These are phyloP conservation scores for Trichoderma reesei DNA, from an alignment of 495 filamentous ascomycete genomes.

Conservation along the genomic window DNA sequence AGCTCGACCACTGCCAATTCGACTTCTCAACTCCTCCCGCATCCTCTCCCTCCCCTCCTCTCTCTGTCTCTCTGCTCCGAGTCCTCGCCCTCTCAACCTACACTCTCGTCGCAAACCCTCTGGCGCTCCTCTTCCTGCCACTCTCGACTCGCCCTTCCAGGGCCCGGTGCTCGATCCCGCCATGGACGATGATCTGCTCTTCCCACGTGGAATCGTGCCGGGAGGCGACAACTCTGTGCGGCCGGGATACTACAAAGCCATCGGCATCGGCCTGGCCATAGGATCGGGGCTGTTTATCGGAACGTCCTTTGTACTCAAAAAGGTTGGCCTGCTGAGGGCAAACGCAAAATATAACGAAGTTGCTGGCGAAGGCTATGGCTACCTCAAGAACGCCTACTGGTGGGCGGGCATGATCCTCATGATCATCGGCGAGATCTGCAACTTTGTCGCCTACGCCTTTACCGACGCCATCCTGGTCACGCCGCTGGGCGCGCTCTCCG, in stretches of 20 bases:
- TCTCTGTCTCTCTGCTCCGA: too few species aligned
- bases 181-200: conserved; percentile 4
- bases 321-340: conserved; percentile 78
- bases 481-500: conserved; percentile 85
- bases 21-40: background rate
- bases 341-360: conserved; percentile 96
- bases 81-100: too few species aligned
- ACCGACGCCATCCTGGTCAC: conserved; percentile 96
- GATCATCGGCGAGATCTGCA: conserved; percentile 94
- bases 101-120: too few species aligned
- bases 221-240: conserved; percentile 19
- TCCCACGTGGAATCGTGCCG: conserved; percentile 3
- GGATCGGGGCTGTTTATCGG: conserved; percentile 91
- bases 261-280: conserved; percentile 81
- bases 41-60: background rate
- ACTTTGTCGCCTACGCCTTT: conserved; percentile 95
- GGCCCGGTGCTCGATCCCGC: background rate
- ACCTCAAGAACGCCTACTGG: conserved; percentile 93
- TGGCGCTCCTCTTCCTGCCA: background rate
- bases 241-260: conserved; percentile 60
- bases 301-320: conserved; percentile 91
- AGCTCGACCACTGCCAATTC: background rate
- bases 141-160: background rate
- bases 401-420: conserved; percentile 95
- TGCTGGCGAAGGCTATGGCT: conserved; percentile 94